A percentile compares a stretch with the other conserved stretches of the same genome.
phyloP scores from a whole-genome alignment of 176 grass and related monocot species.

The Alopecurus myosuroides region DNA sequence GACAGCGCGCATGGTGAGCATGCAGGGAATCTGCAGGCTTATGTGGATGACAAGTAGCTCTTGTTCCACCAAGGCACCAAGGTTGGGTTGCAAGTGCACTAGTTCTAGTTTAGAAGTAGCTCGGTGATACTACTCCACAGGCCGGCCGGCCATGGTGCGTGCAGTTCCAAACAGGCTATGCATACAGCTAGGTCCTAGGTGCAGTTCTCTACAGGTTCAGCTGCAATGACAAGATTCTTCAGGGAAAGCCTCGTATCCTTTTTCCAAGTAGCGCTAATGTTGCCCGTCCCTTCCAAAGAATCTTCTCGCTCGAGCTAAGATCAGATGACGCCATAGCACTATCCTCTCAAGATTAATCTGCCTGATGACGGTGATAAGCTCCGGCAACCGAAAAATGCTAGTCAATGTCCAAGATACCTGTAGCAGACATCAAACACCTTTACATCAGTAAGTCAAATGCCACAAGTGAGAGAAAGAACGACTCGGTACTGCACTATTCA shows the following conservation, averaged over 20 bases:
- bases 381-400: background rate
- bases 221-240: background rate
- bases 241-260: background rate
- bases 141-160: background rate
- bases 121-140: background rate
- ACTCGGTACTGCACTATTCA: background rate
- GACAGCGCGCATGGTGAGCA: background rate
- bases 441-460: background rate
- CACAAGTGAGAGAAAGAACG: background rate
- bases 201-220: background rate
- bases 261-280: background rate
- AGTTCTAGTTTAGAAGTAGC: background rate
- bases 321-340: background rate
- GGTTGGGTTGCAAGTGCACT: background rate
- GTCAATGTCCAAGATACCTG: background rate
- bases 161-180: background rate
- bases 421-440: background rate
- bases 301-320: background rate
- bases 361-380: background rate
- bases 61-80: background rate
- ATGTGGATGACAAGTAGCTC: background rate
- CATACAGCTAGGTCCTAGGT: background rate
- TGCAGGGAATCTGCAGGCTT: background rate
- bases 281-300: background rate
- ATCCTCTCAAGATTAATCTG: background rate